These are phyloP conservation scores for Pseudomicrostroma phylloplanum DNA, from an alignment of 1,284 basidiomycete genomes.

Conservation along the genomic window DNA sequence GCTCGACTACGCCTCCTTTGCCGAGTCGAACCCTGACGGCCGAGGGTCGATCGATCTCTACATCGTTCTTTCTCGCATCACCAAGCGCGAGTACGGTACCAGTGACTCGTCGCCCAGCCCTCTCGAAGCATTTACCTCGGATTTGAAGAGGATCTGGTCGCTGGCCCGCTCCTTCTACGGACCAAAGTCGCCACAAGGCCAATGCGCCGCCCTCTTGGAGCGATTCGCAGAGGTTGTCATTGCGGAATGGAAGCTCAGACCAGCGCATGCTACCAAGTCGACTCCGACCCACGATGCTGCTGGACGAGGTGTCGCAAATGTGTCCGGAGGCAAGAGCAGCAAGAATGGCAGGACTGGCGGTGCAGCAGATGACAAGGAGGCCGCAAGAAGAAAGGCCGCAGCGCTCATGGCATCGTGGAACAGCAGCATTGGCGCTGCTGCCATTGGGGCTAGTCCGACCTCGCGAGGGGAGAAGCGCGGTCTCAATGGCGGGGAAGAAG, in stretches of 20 bases:
- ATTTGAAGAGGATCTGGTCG: conserved; percentile 11
- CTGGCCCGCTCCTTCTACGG: conserved; percentile 9
- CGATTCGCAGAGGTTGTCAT: conserved; percentile 10
- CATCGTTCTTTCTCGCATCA: not conserved
- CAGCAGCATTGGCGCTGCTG: not conserved
- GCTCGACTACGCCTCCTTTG: conserved; percentile 1
- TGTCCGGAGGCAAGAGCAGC: not conserved
- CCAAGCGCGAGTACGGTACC: not conserved
- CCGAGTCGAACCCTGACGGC: not conserved
- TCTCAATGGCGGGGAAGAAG: not conserved
- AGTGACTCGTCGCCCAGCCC: not conserved
- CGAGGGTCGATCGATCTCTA: conserved; percentile 2
- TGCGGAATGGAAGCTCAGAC: conserved; percentile 5
- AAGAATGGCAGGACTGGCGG: not conserved
- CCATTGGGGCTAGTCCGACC: not conserved
- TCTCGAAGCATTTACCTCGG: conserved; percentile 2
- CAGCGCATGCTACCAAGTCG: not conserved
- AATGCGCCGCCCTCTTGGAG: conserved; percentile 10
- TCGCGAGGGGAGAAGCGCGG: conserved; percentile 1
- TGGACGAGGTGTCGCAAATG: not conserved
- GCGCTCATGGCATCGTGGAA: conserved; percentile 2
- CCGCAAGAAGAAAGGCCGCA: not conserved
- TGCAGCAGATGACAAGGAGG: not conserved
- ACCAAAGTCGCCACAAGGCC: conserved; percentile 1
- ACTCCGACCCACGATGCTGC: not conserved